These are phyloP conservation scores for Phyllachora maydis DNA, from an alignment of 2,329 filamentous ascomycete genomes.

Conservation along the genomic window DNA sequence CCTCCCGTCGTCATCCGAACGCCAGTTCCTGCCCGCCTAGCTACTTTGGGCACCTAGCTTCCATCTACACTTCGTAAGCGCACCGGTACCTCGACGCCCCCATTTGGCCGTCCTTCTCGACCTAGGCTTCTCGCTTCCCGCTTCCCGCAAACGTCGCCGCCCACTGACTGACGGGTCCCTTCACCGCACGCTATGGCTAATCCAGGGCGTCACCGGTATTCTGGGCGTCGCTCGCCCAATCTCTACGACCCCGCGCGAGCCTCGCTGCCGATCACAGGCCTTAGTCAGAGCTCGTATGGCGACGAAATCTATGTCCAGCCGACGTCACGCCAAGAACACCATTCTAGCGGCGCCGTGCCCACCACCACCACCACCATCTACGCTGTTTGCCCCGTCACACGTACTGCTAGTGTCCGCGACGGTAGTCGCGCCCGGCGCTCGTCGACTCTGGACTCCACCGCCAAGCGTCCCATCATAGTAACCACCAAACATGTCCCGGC, in stretches of 20 bases:
- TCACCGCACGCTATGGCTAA: too few species aligned
- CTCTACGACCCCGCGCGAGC: conserved; percentile 27
- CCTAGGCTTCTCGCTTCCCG: too few species aligned
- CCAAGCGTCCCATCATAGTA: conserved; percentile 32
- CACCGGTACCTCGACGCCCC: too few species aligned
- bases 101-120: too few species aligned
- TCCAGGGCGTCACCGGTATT: too few species aligned
- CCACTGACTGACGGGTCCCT: too few species aligned
- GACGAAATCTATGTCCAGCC: conserved; percentile 34
- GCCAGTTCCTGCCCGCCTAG: too few species aligned
- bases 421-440: conserved; percentile 25
- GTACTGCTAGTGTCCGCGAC: conserved; percentile 26
- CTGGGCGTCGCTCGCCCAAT: conserved; percentile 4
- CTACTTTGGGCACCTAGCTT: too few species aligned
- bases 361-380: conserved; percentile 28
- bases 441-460: conserved; percentile 25
- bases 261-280: conserved; percentile 26
- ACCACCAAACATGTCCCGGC: conserved; percentile 23
- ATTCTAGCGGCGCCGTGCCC: conserved; percentile 12
- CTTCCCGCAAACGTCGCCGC: too few species aligned
- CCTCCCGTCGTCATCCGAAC: too few species aligned
- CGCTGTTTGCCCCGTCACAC: too few species aligned
- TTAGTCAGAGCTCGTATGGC: conserved; percentile 18
- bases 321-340: conserved; percentile 14
- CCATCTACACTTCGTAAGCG: too few species aligned